Percentiles rank a stretch among this genome's conserved stretches.
Evolutionary conservation across 1,284 basidiomycete genomes (phyloP).

Genomic region (Sporisorium scitamineum): DNA sequence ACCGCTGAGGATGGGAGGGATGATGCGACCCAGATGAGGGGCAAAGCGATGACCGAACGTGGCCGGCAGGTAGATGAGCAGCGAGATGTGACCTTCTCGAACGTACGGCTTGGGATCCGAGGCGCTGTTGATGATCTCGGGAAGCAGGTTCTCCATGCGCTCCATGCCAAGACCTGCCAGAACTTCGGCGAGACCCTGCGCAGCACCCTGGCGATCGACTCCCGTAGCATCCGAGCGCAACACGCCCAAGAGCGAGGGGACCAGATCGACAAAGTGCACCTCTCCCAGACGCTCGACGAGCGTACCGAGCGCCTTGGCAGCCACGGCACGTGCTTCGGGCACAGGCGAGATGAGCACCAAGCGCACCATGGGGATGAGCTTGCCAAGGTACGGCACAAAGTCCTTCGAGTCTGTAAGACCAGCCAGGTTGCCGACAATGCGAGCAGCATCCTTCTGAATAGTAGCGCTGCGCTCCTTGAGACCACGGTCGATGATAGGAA

Average conservation of each 20-base stretch:
- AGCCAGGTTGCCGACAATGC: conserved; percentile 94
- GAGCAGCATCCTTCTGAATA: conserved; percentile 93
- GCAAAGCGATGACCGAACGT: conserved; percentile 95
- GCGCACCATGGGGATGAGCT: conserved; percentile 90
- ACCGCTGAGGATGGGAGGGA: conserved; percentile 90
- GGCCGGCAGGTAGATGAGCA: conserved; percentile 94
- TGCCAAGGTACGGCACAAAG: conserved; percentile 92
- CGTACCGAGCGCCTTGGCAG: conserved; percentile 96
- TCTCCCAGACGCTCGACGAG: conserved; percentile 97
- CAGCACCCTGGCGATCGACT: conserved; percentile 96
- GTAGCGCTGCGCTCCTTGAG: conserved; percentile 91
- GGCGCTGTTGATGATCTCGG: conserved; percentile 92
- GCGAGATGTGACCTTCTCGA: conserved; percentile 97
- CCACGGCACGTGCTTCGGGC: conserved; percentile 95
- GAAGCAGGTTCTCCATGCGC: conserved; percentile 90
- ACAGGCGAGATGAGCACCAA: conserved; percentile 89
- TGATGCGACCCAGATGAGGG: conserved; percentile 93
- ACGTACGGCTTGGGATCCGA: conserved; percentile 90
- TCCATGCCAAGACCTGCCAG: conserved; percentile 97
- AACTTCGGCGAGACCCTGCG: conserved; percentile 96
- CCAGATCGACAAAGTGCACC: conserved; percentile 92
- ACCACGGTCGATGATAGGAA: conserved; percentile 95
- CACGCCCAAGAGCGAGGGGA: conserved; percentile 87
- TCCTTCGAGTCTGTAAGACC: conserved; percentile 93
- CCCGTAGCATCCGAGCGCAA: conserved; percentile 94